A percentile compares a stretch with the other conserved stretches of the same genome.
Evolutionary conservation across 2,329 filamentous ascomycete species (phyloP).

Genomic region (Diaporthe eres): DNA sequence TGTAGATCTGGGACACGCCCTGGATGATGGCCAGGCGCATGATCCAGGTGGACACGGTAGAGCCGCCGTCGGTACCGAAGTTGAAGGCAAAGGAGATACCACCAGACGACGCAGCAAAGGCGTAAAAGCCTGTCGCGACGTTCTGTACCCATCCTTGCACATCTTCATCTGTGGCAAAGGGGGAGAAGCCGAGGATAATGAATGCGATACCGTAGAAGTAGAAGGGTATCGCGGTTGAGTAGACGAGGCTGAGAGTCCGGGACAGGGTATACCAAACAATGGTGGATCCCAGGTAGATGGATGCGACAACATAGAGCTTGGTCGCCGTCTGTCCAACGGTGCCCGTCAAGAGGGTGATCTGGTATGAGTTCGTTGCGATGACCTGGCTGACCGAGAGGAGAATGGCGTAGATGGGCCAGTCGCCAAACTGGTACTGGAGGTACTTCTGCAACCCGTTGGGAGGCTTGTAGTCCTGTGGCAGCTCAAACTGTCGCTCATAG

Average conservation of each 20-base stretch:
- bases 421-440: constrained; percentile 56
- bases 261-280: constrained; percentile 73
- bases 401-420: constrained; percentile 73
- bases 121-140: constrained; percentile 72
- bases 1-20: constrained; percentile 74
- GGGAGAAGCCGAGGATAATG: constrained; percentile 70
- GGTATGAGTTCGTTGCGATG: constrained; percentile 74
- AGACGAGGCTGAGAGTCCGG: constrained; percentile 66
- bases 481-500: constrained; percentile 41
- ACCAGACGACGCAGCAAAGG: constrained; percentile 72
- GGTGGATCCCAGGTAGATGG: constrained; percentile 69
- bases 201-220: constrained; percentile 73
- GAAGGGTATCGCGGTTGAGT: constrained; percentile 70
- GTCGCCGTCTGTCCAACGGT: constrained; percentile 69
- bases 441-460: constrained; percentile 68
- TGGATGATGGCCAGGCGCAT: constrained; percentile 75
- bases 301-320: constrained; percentile 71
- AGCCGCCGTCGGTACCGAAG: constrained; percentile 73
- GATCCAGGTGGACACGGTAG: constrained; percentile 76
- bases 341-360: constrained; percentile 74
- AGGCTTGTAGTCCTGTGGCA: constrained; percentile 64
- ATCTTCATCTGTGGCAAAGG: constrained; percentile 59
- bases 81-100: constrained; percentile 77
- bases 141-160: constrained; percentile 67
- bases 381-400: constrained; percentile 72